Conservation (phyloP, 2,329 filamentous ascomycete genomes). For the Neodidymelliopsis sp. region DNA sequence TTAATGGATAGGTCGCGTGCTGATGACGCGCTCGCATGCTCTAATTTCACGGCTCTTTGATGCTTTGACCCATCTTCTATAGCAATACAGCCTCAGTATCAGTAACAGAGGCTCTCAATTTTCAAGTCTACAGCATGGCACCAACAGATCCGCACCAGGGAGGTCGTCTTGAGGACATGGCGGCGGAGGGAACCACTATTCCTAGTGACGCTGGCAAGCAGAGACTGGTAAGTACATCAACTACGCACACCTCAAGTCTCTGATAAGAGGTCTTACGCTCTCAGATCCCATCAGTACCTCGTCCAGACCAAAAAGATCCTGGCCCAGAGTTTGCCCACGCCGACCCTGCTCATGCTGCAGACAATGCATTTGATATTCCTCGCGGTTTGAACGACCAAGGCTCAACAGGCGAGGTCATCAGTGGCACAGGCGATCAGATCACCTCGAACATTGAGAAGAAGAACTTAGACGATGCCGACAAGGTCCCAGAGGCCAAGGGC, state of each 20-base stretch:
- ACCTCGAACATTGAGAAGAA: slow-evolving; percentile 42
- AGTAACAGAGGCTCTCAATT: neutral
- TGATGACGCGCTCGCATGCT: neutral
- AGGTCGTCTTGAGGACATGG: slow-evolving; percentile 49
- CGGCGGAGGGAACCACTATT: slow-evolving; percentile 45
- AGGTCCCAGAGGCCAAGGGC: slow-evolving; percentile 34
- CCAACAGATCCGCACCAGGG: slow-evolving; percentile 38
- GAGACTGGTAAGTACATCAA: slow-evolving; percentile 28
- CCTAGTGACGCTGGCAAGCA: slow-evolving; percentile 57
- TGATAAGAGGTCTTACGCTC: neutral
- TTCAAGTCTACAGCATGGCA: slow-evolving; percentile 19
- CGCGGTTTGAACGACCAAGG: slow-evolving; percentile 41
- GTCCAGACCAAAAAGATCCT: slow-evolving; percentile 55
- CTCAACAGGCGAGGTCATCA: slow-evolving; percentile 45
- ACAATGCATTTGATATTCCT: slow-evolving; percentile 59
- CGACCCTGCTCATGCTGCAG: slow-evolving; percentile 54
- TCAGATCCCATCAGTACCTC: slow-evolving; percentile 57
- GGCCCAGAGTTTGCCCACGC: slow-evolving; percentile 39
- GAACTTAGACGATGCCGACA: slow-evolving; percentile 35
- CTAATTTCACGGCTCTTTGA: neutral
- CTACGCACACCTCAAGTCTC: neutral
- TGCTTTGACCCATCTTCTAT: neutral
- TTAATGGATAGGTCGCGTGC: slow-evolving; percentile 13
- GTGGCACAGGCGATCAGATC: slow-evolving; percentile 45
- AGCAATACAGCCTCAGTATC: too few species aligned